phyloP scores from a whole-genome alignment of 495 filamentous ascomycete genomes.

The Rhypophila decipiens region DNA sequence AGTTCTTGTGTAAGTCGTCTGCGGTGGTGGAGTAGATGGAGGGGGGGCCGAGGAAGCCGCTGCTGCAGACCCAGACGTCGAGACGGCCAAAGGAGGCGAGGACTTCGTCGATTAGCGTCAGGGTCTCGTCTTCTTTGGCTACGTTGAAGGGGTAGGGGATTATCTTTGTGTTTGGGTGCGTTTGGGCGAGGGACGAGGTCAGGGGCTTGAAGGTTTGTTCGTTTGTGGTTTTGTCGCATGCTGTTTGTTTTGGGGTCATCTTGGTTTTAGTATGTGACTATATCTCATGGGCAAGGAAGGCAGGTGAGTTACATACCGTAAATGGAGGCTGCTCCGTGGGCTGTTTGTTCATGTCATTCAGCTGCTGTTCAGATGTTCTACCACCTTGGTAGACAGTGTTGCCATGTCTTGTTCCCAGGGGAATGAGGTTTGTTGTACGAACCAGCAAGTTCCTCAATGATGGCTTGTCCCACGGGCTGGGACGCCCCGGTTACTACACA shows the following conservation, averaged over 20 bases:
- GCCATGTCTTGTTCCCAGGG: too few relatives aligned
- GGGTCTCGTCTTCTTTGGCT: constrained; percentile 51
- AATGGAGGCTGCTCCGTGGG: constrained; percentile 57
- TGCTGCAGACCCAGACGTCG: constrained; percentile 54
- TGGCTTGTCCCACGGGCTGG: constrained; percentile 52
- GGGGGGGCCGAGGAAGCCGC: constrained; percentile 50
- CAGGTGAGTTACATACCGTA: constrained; percentile 34
- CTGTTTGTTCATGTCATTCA: too few relatives aligned
- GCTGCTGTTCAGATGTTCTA: constrained; percentile 4
- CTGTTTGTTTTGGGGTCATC: constrained; percentile 9
- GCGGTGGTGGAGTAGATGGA: constrained; percentile 50
- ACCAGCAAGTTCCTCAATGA: constrained; percentile 52
- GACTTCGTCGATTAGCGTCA: constrained; percentile 54
- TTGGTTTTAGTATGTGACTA: not conserved
- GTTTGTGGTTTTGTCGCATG: constrained; percentile 25
- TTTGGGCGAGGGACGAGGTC: constrained; percentile 27
- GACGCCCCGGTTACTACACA: constrained; percentile 56
- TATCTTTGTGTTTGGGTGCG: constrained; percentile 47
- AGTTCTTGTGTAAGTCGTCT: constrained; percentile 45
- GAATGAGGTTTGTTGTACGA: too few relatives aligned
- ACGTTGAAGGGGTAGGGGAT: constrained; percentile 53
- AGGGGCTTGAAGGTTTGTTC: constrained; percentile 18
- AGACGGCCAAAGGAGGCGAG: constrained; percentile 53
- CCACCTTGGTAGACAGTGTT: too few relatives aligned
- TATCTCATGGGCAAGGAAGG: not conserved